Evolutionary conservation across 495 filamentous ascomycete species (phyloP), one percentile per base, ranked within the genome.

Genomic region (Neurospora sp.): DNA sequence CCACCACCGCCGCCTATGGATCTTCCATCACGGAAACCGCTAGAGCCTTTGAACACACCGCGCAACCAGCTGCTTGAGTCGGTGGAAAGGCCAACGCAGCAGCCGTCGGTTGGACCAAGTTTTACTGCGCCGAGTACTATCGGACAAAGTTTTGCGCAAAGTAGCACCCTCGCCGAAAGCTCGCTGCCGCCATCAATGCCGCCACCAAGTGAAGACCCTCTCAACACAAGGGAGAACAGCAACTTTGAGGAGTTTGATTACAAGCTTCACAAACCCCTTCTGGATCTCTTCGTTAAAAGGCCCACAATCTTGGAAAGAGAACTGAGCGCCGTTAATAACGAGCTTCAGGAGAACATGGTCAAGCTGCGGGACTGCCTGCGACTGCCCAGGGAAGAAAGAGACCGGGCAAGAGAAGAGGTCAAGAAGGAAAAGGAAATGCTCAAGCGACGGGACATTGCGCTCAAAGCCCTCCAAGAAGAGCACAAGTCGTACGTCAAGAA

Each of bases 291-390:
- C 40, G 75, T 83, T 22, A 75, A 40, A 14, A 73, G 71, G 46
- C 20, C 79, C 82, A 5, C 80, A 76, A 74, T 81, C 20, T 71
- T 83, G 12, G 79, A 85, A 22, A 75, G 16, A 44, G 78, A 78
- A 71, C 74, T 76, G 40, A 66, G 68, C 11, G 74, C 69, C 2
- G 38, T 84, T 27, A 75, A 79, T 38, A 74, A 75, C 0, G 70
- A 77, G 68, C 37, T 84, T 37, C 74, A 73, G 48, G 71, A 76
- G 41, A 85, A 83, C 71, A 79, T 75, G 35, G 74, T 81, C 53
- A 66, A 66, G 53, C 14, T 66, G 53, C 53, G 53, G 14, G 53
- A 66, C 27, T 31, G 53, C 1, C 53, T 66, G 14, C 53, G 53
- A 16, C 74, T 75, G 4, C 74, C 77, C 11, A 78, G 74, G 59